These are phyloP conservation scores for Quercus berberidifolia DNA, from an alignment of 306 rosid species.

Conservation along the genomic window DNA sequence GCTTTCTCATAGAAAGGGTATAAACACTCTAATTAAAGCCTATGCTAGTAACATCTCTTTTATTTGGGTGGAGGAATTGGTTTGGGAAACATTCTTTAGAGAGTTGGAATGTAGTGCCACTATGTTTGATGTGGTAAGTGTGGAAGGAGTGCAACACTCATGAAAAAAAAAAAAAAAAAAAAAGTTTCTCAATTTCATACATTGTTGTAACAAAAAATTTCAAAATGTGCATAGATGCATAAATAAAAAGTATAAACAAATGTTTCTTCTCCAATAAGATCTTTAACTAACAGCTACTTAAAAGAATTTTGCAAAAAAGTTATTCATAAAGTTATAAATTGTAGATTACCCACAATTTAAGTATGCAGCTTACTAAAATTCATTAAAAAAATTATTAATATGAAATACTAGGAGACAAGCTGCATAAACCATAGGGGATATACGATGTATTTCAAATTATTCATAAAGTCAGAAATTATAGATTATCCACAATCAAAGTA, in stretches of 20 bases:
- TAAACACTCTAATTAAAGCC: background rate
- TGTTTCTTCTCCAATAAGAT: background rate
- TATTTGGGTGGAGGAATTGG: too few relatives aligned
- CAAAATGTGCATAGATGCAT: background rate
- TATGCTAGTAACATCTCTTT: too few relatives aligned
- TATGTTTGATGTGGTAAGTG: too few relatives aligned
- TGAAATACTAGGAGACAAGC: background rate
- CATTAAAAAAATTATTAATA: background rate
- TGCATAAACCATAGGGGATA: background rate
- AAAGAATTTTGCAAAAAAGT: background rate
- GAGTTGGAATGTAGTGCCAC: too few relatives aligned
- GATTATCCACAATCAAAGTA: too few relatives aligned
- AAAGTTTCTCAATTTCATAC: background rate
- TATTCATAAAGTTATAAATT: background rate
- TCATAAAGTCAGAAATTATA: too few relatives aligned
- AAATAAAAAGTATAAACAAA: background rate
- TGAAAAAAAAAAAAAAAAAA: too few relatives aligned
- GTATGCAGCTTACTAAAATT: background rate
- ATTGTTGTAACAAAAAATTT: background rate
- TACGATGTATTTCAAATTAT: background rate
- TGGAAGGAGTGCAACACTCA: too few relatives aligned
- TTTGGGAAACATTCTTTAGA: too few relatives aligned
- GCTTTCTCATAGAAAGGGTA: background rate
- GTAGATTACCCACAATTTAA: background rate
- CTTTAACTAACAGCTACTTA: background rate